Evolutionary conservation across 352 stramenopile species (phyloP).

Genomic region (Globisporangium solare): DNA sequence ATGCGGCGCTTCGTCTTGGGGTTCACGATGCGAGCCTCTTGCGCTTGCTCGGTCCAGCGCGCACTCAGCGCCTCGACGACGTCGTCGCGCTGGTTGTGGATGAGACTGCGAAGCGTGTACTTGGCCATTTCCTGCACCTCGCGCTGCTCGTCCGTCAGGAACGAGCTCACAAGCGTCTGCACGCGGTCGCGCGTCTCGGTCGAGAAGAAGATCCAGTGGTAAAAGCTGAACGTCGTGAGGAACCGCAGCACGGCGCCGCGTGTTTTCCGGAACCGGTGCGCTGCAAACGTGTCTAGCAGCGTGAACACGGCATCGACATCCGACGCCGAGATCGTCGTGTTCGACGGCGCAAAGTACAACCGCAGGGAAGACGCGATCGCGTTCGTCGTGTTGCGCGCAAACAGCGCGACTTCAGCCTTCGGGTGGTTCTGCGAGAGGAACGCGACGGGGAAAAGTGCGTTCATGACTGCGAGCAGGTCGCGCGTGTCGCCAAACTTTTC

Average conservation of each 20-base stretch:
- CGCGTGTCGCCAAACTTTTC: constrained; percentile 43
- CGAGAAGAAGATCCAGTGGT: constrained; percentile 62
- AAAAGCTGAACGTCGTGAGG: constrained; percentile 68
- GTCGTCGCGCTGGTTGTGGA: constrained; percentile 44
- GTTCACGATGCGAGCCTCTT: constrained; percentile 43
- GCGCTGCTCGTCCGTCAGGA: constrained; percentile 65
- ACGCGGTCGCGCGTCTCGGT: constrained; percentile 35
- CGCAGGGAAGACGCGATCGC: constrained; percentile 52
- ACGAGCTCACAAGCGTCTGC: constrained; percentile 41
- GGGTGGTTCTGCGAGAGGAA: constrained; percentile 63
- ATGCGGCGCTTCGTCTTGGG: constrained; percentile 57
- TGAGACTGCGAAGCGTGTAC: constrained; percentile 57
- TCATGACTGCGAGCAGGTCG: constrained; percentile 40
- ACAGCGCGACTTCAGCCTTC: constrained; percentile 63
- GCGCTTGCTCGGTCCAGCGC: constrained; percentile 29
- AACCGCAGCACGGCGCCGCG: constrained; percentile 68
- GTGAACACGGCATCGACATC: constrained; percentile 27
- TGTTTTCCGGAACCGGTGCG: constrained; percentile 56
- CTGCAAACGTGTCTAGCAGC: constrained; percentile 37
- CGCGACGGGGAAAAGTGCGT: constrained; percentile 52
- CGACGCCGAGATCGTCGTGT: constrained; percentile 1
- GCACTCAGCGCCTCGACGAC: constrained; percentile 34
- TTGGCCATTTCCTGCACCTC: constrained; percentile 82
- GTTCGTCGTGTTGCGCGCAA: constrained; percentile 59
- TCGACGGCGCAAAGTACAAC: constrained; percentile 23